Percentiles rank a stretch among this genome's conserved stretches.
phyloP scores from a whole-genome alignment of 106 monocot species.

The Acorus gramineus region DNA sequence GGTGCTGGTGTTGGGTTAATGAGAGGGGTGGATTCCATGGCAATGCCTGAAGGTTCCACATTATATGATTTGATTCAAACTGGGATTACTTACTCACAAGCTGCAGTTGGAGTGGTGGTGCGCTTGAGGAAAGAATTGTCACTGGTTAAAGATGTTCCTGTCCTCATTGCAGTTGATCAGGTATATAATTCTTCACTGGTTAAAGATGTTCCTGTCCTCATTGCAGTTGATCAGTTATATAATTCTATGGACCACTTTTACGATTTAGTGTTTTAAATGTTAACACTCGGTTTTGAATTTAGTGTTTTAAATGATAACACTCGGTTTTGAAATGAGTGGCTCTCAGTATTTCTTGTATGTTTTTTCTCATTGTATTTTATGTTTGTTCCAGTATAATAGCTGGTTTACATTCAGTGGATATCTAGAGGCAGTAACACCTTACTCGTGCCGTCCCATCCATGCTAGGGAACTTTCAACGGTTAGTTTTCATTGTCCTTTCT shows the following conservation, averaged over 20 bases:
- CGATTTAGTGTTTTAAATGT: too few relatives aligned
- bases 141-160: conserved; percentile 82
- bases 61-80: conserved; percentile 87
- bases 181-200: conserved; percentile 10
- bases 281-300: too few relatives aligned
- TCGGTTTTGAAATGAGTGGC: neutral
- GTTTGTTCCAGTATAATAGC: conserved; percentile 67
- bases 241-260: neutral
- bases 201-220: conserved; percentile 10
- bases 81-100: conserved; percentile 69
- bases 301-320: too few relatives aligned
- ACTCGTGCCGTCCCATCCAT: conserved; percentile 74
- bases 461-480: conserved; percentile 80
- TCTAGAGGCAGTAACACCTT: conserved; percentile 61
- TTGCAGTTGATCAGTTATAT: conserved; percentile 88
- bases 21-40: conserved; percentile 62
- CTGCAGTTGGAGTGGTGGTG: conserved; percentile 73
- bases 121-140: conserved; percentile 86
- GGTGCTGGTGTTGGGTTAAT: conserved; percentile 56
- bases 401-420: conserved; percentile 99
- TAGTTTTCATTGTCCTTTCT: conserved; percentile 7
- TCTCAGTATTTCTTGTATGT: neutral
- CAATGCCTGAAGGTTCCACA: conserved; percentile 85
- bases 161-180: conserved; percentile 96
- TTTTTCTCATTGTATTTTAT: conserved; percentile 3